These are phyloP conservation scores for Teratosphaeria gauchensis DNA, from an alignment of 2,329 filamentous ascomycete genomes.

Conservation along the genomic window DNA sequence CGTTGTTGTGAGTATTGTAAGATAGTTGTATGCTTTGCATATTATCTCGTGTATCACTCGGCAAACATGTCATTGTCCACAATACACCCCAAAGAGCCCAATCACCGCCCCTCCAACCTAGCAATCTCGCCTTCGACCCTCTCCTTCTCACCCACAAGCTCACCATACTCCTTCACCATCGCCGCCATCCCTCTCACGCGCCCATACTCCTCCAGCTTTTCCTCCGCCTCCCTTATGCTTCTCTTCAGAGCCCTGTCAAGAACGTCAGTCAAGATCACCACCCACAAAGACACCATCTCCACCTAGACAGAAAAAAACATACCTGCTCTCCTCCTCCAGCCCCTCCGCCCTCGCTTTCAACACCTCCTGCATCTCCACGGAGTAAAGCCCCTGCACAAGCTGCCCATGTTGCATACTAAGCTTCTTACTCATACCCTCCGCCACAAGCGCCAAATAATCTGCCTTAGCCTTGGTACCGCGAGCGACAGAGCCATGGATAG, in stretches of 20 bases:
- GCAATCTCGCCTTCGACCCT: conserved; percentile 26
- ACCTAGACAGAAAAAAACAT: background rate
- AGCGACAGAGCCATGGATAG: conserved; percentile 35
- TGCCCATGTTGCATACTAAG: conserved; percentile 22
- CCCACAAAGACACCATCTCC: background rate
- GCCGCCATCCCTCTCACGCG: conserved; percentile 28
- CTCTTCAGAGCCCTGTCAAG: conserved; percentile 19
- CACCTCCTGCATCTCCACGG: conserved; percentile 16
- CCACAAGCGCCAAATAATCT: conserved; percentile 33
- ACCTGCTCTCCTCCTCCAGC: conserved; percentile 20
- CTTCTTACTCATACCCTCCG: conserved; percentile 33
- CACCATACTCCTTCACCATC: conserved; percentile 30
- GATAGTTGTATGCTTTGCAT: background rate
- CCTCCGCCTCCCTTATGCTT: conserved; percentile 24
- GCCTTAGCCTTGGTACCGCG: conserved; percentile 33
- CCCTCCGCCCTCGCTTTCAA: conserved; percentile 25
- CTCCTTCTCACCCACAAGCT: conserved; percentile 16
- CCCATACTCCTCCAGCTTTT: conserved; percentile 28
- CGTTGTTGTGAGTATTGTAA: background rate
- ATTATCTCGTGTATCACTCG: too few species aligned
- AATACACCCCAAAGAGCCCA: background rate
- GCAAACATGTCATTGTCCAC: too few species aligned
- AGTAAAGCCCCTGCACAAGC: conserved; percentile 16
- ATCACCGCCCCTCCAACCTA: background rate
- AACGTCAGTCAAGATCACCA: background rate